phyloP scores from a whole-genome alignment of 352 stramenopile genomes.

The Globisporangium polare region DNA sequence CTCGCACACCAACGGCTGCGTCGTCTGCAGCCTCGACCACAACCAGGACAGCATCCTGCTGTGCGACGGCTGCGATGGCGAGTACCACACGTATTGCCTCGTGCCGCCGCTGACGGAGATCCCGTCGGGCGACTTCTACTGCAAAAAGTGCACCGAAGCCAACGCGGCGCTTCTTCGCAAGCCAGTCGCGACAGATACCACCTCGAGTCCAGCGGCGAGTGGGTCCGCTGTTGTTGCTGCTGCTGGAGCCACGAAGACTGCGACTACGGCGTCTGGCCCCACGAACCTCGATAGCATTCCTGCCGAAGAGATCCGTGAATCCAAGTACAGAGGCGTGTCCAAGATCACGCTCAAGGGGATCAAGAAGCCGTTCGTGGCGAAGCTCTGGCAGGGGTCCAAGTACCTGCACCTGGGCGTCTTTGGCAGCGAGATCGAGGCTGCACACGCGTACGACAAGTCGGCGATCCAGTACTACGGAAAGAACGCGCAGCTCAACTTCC shows the following conservation, averaged over 20 bases:
- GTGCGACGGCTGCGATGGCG: slow-evolving; percentile 80
- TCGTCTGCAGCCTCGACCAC: slow-evolving; percentile 65
- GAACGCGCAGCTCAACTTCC: slow-evolving; percentile 72
- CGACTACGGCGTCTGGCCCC: not conserved
- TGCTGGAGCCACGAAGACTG: slow-evolving; percentile 3
- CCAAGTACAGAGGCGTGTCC: slow-evolving; percentile 76
- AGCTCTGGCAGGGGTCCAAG: slow-evolving; percentile 61
- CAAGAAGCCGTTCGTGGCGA: slow-evolving; percentile 81
- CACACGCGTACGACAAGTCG: slow-evolving; percentile 78
- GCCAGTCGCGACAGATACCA: slow-evolving; percentile 20
- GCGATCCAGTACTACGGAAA: slow-evolving; percentile 66
- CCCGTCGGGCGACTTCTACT: slow-evolving; percentile 80
- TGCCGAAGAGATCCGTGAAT: slow-evolving; percentile 53
- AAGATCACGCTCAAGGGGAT: slow-evolving; percentile 77
- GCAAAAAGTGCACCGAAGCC: slow-evolving; percentile 56
- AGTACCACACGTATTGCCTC: slow-evolving; percentile 87
- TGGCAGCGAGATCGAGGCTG: slow-evolving; percentile 73
- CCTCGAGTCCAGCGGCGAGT: not conserved
- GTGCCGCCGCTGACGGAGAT: slow-evolving; percentile 68
- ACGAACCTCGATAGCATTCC: slow-evolving; percentile 16
- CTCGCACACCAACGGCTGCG: slow-evolving; percentile 46
- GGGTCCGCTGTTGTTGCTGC: not conserved
- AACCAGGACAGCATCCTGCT: slow-evolving; percentile 80
- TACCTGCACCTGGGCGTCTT: slow-evolving; percentile 70
- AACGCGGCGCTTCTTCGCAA: slow-evolving; percentile 40